These are phyloP conservation scores for Trichophaea hybrida DNA, from an alignment of 2,329 filamentous ascomycete species.

Conservation along the genomic window DNA sequence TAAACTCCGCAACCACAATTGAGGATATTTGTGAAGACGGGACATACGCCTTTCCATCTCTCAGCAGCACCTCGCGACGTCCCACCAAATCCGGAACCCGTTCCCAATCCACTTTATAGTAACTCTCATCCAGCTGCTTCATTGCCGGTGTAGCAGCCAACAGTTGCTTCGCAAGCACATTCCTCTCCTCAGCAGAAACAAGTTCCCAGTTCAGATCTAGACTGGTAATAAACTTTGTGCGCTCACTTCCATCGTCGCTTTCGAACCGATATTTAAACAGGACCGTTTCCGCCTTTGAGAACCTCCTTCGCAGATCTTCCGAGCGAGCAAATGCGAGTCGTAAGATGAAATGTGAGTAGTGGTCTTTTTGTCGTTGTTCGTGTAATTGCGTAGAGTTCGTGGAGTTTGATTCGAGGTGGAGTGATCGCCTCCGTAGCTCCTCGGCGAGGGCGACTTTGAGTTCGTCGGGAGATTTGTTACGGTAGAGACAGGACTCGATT, in stretches of 20 bases:
- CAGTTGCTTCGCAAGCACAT: slow-evolving; percentile 36
- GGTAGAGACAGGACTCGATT: slow-evolving; percentile 87
- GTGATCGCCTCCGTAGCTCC: slow-evolving; percentile 66
- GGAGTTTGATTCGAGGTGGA: slow-evolving; percentile 64
- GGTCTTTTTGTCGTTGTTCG: slow-evolving; percentile 51
- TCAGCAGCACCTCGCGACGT: slow-evolving; percentile 58
- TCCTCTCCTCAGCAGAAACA: slow-evolving; percentile 66
- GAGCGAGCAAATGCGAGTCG: slow-evolving; percentile 83
- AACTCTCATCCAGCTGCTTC: slow-evolving; percentile 50
- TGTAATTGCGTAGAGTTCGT: slow-evolving; percentile 35
- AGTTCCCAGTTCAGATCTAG: slow-evolving; percentile 74
- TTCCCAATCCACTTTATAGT: slow-evolving; percentile 96
- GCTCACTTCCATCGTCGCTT: slow-evolving; percentile 59
- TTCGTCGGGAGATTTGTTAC: slow-evolving; percentile 73
- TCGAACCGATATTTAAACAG: slow-evolving; percentile 73
- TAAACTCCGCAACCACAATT: slow-evolving; percentile 81
- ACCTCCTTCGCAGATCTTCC: slow-evolving; percentile 76
- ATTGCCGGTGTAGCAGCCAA: slow-evolving; percentile 30
- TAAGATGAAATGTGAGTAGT: slow-evolving; percentile 96
- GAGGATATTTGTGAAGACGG: slow-evolving; percentile 73
- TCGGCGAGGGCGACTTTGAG: slow-evolving; percentile 72
- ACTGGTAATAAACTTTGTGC: slow-evolving; percentile 58
- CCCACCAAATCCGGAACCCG: slow-evolving; percentile 83
- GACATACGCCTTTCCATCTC: slow-evolving; percentile 76
- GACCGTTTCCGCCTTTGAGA: slow-evolving; percentile 73